A percentile compares a stretch with the other conserved stretches of the same genome.
Evolutionary conservation across 1,284 basidiomycete genomes (phyloP).

Genomic region (Marasmius tenuissimus): DNA sequence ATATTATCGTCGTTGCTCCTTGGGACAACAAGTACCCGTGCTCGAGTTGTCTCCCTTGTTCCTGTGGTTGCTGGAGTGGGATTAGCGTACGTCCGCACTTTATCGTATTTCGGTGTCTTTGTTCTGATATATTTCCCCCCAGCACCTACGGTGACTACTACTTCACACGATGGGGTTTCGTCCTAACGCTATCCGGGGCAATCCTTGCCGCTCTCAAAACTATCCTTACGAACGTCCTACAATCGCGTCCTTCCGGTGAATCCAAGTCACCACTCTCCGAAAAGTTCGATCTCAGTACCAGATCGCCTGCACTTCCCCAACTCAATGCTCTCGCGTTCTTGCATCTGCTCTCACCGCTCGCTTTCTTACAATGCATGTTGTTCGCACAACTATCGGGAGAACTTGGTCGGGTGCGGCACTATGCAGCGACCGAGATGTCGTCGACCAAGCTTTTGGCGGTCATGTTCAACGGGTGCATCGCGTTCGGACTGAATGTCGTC

Average conservation of each 20-base stretch:
- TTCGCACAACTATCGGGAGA: constrained; percentile 82
- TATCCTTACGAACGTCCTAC: constrained; percentile 84
- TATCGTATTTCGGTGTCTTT: background rate
- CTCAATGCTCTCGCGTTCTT: constrained; percentile 88
- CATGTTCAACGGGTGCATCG: constrained; percentile 78
- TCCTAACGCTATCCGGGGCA: constrained; percentile 86
- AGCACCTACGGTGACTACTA: constrained; percentile 92
- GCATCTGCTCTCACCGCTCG: constrained; percentile 82
- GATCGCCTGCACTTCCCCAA: constrained; percentile 22
- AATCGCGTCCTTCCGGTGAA: constrained; percentile 27
- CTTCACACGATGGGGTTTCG: constrained; percentile 78
- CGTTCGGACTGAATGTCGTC: constrained; percentile 89
- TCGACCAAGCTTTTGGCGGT: constrained; percentile 53
- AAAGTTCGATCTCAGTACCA: background rate
- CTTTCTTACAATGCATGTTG: constrained; percentile 82
- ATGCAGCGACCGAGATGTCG: constrained; percentile 53
- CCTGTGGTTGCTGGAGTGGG: constrained; percentile 92
- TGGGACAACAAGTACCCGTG: constrained; percentile 47
- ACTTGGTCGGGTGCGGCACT: constrained; percentile 59
- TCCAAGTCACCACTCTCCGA: constrained; percentile 18
- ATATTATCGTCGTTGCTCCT: constrained; percentile 66
- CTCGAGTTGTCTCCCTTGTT: constrained; percentile 73
- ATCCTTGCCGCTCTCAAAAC: constrained; percentile 90
- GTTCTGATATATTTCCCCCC: constrained; percentile 9
- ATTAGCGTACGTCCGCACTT: constrained; percentile 70